Conservation (phyloP, 2,329 filamentous ascomycete genomes). For the Fusarium irregulare region DNA sequence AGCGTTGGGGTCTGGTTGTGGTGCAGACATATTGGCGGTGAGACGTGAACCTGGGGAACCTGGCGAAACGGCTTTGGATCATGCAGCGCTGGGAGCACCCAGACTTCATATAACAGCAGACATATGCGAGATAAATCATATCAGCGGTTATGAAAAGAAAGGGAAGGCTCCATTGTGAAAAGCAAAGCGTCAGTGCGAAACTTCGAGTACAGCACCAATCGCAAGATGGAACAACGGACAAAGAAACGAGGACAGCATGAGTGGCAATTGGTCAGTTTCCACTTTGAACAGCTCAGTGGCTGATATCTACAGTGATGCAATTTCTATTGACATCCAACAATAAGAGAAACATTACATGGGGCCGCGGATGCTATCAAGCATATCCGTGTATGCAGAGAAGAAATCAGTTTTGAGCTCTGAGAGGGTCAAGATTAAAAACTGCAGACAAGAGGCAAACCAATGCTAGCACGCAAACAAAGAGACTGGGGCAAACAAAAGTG, state of each 20-base stretch:
- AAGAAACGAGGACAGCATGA: neutral
- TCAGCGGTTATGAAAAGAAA: neutral
- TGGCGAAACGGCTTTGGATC: neutral
- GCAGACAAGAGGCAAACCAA: slow-evolving; percentile 2
- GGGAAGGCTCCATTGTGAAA: neutral
- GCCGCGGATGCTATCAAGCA: neutral
- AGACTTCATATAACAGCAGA: neutral
- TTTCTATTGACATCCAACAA: neutral
- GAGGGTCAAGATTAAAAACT: neutral
- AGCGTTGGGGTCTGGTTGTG: slow-evolving; percentile 3
- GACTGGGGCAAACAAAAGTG: neutral
- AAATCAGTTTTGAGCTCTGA: neutral
- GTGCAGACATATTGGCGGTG: slow-evolving; percentile 16
- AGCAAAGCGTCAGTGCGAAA: neutral
- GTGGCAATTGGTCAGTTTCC: neutral
- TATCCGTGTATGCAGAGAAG: neutral
- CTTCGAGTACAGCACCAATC: neutral
- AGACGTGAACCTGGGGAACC: neutral
- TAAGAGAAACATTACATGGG: neutral
- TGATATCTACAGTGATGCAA: neutral
- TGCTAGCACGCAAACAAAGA: neutral
- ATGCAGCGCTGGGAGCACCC: neutral
- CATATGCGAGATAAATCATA: slow-evolving; percentile 1
- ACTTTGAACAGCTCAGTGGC: neutral
- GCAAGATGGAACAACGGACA: neutral